Conservation (phyloP, 768 basidiomycete species). For the Steccherinum ochraceum region DNA sequence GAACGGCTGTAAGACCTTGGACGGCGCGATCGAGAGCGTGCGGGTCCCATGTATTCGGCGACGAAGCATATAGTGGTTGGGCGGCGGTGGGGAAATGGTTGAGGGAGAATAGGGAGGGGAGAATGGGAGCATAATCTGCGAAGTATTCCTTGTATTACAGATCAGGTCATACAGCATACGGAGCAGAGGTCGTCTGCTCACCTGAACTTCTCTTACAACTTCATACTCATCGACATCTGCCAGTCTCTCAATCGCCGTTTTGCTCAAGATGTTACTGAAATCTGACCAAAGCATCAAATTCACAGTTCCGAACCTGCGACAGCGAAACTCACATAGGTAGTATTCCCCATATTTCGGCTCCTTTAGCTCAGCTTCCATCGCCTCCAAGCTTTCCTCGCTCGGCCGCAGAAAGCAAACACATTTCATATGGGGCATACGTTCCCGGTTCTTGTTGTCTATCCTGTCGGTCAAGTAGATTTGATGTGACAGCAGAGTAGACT, state of each 20-base stretch:
- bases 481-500: conserved; percentile 87
- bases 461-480: conserved; percentile 98
- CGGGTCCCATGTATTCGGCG: conserved; percentile 67
- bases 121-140: conserved; percentile 88
- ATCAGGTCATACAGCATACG: conserved; percentile 9
- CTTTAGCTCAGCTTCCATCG: conserved; percentile 75
- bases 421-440: conserved; percentile 94
- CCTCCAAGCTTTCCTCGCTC: conserved; percentile 75
- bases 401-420: conserved; percentile 92
- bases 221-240: conserved; percentile 96
- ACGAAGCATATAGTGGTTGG: conserved; percentile 66
- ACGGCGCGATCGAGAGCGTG: conserved; percentile 71
- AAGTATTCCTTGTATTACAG: conserved; percentile 77
- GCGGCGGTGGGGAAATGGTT: conserved; percentile 62
- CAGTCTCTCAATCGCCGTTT: conserved; percentile 84
- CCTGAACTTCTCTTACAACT: conserved; percentile 95
- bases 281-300: no score
- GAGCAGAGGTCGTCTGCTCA: conserved; percentile 26
- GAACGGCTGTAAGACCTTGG: conserved; percentile 75
- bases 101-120: conserved; percentile 83
- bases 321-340: conserved; percentile 84
- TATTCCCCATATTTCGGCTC: conserved; percentile 97
- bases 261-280: conserved; percentile 91
- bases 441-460: conserved; percentile 89
- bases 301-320: neutral